Conservation (phyloP, 352 stramenopile species). For the Globisporangium uncinulatum region DNA sequence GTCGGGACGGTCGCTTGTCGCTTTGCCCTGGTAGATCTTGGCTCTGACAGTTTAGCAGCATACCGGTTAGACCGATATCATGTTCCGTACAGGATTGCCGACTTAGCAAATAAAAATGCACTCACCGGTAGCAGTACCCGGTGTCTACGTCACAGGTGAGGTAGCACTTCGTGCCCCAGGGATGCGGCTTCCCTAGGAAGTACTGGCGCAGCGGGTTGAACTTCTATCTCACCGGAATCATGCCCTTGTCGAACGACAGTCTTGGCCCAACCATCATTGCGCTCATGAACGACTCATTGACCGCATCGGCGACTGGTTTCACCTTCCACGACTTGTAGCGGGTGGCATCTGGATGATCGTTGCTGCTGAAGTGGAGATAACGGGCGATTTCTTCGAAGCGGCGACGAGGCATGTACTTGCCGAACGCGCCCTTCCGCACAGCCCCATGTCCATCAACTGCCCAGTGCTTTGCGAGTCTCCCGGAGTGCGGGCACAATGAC, state of each 20-base stretch:
- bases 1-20: neutral
- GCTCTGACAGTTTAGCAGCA: too few relatives aligned
- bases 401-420: neutral
- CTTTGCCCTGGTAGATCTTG: neutral
- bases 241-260: too few relatives aligned
- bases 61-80: neutral
- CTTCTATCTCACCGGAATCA: slow-evolving; percentile 10
- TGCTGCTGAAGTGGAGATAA: slow-evolving; percentile 2
- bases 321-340: slow-evolving; percentile 1
- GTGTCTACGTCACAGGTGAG: slow-evolving; percentile 13
- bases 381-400: neutral
- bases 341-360: neutral
- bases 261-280: neutral
- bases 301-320: neutral
- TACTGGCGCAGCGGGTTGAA: slow-evolving; percentile 3
- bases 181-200: slow-evolving; percentile 15
- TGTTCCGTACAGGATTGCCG: neutral
- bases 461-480: neutral
- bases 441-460: neutral
- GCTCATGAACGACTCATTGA: neutral
- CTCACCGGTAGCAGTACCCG: slow-evolving; percentile 6
- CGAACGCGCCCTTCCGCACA: neutral
- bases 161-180: slow-evolving; percentile 22
- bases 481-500: too few relatives aligned
- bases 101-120: neutral